These are phyloP conservation scores for Solanum hybrid DNA, from an alignment of 305 asterid species.

Conservation along the genomic window DNA sequence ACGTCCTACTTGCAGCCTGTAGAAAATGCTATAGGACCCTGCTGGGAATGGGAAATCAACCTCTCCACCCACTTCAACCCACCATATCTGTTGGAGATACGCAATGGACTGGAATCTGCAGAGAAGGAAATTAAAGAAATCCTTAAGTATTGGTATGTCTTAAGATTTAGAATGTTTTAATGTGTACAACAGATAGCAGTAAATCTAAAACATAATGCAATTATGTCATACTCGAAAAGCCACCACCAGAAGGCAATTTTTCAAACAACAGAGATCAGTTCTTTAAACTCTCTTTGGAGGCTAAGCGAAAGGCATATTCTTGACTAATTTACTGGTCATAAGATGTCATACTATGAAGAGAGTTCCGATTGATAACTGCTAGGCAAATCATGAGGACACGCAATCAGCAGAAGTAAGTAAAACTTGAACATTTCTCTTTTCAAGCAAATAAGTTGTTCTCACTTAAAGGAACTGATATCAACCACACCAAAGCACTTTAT, in stretches of 20 bases:
- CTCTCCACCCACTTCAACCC: constrained; percentile 84
- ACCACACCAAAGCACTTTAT: neutral
- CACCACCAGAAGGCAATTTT: neutral
- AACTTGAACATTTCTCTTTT: neutral
- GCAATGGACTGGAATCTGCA: constrained; percentile 62
- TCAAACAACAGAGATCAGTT: neutral
- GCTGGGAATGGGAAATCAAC: constrained; percentile 79
- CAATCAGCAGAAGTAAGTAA: neutral
- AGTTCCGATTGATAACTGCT: neutral
- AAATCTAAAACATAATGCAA: neutral
- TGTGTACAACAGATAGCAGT: neutral
- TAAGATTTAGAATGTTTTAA: neutral
- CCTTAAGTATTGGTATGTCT: neutral
- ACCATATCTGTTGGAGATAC: constrained; percentile 92
- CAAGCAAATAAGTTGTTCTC: neutral
- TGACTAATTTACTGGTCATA: neutral
- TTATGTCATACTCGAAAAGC: neutral
- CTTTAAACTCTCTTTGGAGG: neutral
- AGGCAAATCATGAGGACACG: neutral
- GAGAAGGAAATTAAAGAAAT: neutral
- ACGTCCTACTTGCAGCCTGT: constrained; percentile 67
- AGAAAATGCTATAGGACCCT: constrained; percentile 69
- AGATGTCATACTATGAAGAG: neutral
- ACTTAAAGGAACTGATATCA: neutral
- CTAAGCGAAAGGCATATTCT: neutral